Evolutionary conservation across 1,139 yeast species (phyloP).

Genomic region (Taphrina wiesneri): DNA sequence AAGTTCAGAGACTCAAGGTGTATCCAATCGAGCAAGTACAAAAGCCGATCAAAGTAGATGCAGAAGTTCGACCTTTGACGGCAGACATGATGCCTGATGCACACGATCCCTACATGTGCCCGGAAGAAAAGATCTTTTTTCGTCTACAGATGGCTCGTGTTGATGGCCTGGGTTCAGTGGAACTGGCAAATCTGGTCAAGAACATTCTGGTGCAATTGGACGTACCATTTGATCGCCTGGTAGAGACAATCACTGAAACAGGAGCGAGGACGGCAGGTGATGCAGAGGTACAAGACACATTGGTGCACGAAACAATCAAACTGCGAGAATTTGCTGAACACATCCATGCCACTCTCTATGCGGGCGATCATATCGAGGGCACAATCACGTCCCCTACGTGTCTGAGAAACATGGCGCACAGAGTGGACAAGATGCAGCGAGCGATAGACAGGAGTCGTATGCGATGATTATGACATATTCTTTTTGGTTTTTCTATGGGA

Average conservation of each 20-base stretch:
- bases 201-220: conserved; percentile 36
- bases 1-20: conserved; percentile 11
- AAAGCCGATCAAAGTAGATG: not conserved
- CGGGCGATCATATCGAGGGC: conserved; percentile 34
- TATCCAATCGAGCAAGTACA: not conserved
- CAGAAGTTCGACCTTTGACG: conserved; percentile 4
- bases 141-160: conserved; percentile 32
- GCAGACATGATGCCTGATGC: conserved; percentile 24
- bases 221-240: conserved; percentile 35
- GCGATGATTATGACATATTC: not conserved
- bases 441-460: conserved; percentile 11
- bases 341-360: conserved; percentile 33
- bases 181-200: conserved; percentile 36
- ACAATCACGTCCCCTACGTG: conserved; percentile 23
- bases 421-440: conserved; percentile 28
- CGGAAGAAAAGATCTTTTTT: conserved; percentile 29
- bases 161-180: conserved; percentile 32
- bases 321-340: conserved; percentile 35
- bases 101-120: not conserved
- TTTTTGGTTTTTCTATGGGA: not conserved
- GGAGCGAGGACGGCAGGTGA: conserved; percentile 5
- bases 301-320: conserved; percentile 23
- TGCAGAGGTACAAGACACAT: not conserved
- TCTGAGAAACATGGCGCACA: conserved; percentile 27
- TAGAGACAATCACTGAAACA: conserved; percentile 24